Evolutionary conservation across 2,329 filamentous ascomycete species (phyloP).

Genomic region (Hawksworthiomyces lignivorus): DNA sequence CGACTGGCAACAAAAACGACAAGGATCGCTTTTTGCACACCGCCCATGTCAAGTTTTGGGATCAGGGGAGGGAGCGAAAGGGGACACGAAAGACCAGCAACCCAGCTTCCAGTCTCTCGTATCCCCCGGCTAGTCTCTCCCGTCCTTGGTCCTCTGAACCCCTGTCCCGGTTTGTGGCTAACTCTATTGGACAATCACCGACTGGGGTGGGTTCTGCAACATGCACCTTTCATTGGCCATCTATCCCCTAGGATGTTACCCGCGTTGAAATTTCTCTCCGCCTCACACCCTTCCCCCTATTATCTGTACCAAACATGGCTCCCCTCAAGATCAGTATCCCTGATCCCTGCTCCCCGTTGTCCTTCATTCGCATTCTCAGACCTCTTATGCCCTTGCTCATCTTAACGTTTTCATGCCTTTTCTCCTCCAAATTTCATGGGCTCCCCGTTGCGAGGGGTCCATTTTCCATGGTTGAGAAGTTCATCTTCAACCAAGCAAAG

Average conservation of each 20-base stretch:
- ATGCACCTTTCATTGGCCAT: conserved; percentile 38
- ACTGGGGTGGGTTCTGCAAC: conserved; percentile 29
- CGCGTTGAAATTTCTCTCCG: not conserved
- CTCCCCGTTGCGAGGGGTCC: conserved; percentile 4
- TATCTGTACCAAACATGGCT: not conserved
- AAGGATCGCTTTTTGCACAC: conserved; percentile 13
- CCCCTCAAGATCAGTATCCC: conserved; percentile 5
- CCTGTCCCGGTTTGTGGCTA: conserved; percentile 37
- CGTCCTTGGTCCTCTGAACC: conserved; percentile 11
- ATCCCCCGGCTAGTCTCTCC: conserved; percentile 12
- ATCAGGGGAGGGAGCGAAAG: conserved; percentile 6
- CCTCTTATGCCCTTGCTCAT: conserved; percentile 11
- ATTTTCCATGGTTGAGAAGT: conserved; percentile 7
- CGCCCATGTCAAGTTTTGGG: conserved; percentile 14
- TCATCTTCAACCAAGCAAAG: conserved; percentile 1
- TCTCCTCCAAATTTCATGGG: conserved; percentile 5
- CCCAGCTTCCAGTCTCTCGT: conserved; percentile 15
- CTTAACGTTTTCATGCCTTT: conserved; percentile 12
- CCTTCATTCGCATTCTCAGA: conserved; percentile 10
- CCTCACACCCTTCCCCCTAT: conserved; percentile 1
- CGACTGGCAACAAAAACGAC: conserved; percentile 2
- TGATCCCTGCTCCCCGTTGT: conserved; percentile 9
- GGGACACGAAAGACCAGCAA: not conserved
- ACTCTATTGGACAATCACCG: conserved; percentile 43
- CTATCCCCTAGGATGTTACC: conserved; percentile 17